phyloP scores from a whole-genome alignment of 2,329 filamentous ascomycete species.

The Pseudogymnoascus sp. region DNA sequence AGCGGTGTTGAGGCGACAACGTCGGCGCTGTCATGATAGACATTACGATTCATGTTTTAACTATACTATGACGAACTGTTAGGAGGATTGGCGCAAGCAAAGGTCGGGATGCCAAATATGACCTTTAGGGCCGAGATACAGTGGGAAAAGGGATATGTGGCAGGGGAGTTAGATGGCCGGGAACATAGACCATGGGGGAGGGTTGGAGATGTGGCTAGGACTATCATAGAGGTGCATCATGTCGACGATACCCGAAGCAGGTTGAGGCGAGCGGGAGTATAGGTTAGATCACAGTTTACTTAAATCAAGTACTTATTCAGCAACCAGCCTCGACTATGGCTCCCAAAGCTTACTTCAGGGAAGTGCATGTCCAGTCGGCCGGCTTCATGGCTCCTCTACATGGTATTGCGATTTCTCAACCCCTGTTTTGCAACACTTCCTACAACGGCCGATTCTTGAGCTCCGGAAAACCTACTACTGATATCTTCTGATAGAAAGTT shows the following conservation, averaged over 20 bases:
- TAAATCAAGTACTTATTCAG: not conserved
- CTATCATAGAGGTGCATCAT: not conserved
- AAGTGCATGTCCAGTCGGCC: not conserved
- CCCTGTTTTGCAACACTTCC: no score
- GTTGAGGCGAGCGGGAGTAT: not conserved
- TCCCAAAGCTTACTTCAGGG: not conserved
- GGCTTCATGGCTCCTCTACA: no score
- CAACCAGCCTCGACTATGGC: not conserved
- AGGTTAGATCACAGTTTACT: not conserved
- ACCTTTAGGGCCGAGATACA: not conserved
- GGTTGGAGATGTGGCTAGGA: not conserved
- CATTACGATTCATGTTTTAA: not conserved
- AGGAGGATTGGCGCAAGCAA: not conserved
- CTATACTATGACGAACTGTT: not conserved
- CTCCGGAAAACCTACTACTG: no score
- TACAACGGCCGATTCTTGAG: no score
- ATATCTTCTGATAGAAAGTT: no score
- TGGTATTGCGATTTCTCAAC: no score
- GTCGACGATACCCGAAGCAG: not conserved
- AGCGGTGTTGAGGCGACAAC: conserved; percentile 22
- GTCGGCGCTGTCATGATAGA: conserved; percentile 9
- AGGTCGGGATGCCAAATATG: not conserved
- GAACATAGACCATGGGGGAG: not conserved
- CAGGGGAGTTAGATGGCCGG: not conserved
- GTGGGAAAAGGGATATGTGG: not conserved